Evolutionary conservation across 768 basidiomycete species (phyloP).

Genomic region (Auricularia auricula-judae): DNA sequence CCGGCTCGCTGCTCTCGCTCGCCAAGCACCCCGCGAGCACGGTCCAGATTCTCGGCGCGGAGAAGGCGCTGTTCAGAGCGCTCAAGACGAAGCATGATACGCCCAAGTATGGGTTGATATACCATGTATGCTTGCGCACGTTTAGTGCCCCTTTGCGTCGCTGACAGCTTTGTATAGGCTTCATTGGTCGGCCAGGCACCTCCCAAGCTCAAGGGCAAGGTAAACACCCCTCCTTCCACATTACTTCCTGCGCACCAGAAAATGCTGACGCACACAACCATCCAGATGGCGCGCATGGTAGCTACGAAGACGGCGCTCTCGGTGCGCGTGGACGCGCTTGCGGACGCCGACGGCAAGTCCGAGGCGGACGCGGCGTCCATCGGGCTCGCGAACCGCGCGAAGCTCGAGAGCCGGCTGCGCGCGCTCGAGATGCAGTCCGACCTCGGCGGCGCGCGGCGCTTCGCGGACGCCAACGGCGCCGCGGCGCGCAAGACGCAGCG

Average conservation of each 20-base stretch:
- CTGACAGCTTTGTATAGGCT: slow-evolving; percentile 31
- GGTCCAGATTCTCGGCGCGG: slow-evolving; percentile 65
- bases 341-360: slow-evolving; percentile 85
- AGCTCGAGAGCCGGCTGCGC: slow-evolving; percentile 88
- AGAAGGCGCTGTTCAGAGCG: slow-evolving; percentile 68
- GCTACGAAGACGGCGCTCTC: slow-evolving; percentile 97
- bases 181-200: slow-evolving; percentile 95
- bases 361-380: slow-evolving; percentile 72
- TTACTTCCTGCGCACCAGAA: neutral
- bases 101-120: slow-evolving; percentile 98
- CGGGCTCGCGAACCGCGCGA: slow-evolving; percentile 87
- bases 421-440: slow-evolving; percentile 80
- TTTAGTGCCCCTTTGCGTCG: slow-evolving; percentile 3
- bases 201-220: slow-evolving; percentile 96
- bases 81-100: slow-evolving; percentile 86
- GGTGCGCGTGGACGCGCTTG: slow-evolving; percentile 93
- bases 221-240: slow-evolving; percentile 21
- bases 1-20: slow-evolving; percentile 56
- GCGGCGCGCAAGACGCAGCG: slow-evolving; percentile 58
- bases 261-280: neutral
- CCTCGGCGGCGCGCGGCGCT: slow-evolving; percentile 56
- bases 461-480: slow-evolving; percentile 27
- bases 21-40: slow-evolving; percentile 74
- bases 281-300: slow-evolving; percentile 97
- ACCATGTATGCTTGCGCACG: slow-evolving; percentile 55